Evolutionary conservation across 805 yeast species (phyloP).

Genomic region (Pichia occidentalis): DNA sequence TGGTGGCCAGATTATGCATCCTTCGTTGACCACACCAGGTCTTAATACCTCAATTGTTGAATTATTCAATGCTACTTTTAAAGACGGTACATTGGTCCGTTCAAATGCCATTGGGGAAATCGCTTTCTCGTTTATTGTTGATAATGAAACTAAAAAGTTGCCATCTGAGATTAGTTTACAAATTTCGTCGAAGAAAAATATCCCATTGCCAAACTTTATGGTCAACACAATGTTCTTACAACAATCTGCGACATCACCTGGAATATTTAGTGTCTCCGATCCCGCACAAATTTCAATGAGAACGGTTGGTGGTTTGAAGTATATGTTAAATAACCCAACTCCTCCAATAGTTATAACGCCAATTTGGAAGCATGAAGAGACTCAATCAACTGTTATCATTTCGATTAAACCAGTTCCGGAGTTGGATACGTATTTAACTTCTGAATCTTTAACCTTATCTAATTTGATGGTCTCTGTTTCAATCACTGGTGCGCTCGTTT

Average conservation of each 20-base stretch:
- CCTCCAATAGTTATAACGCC: conserved; percentile 74
- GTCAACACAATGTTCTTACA: conserved; percentile 51
- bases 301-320: conserved; percentile 78
- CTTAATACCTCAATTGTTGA: conserved; percentile 84
- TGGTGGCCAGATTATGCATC: conserved; percentile 40
- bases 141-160: conserved; percentile 25
- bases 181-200: conserved; percentile 35
- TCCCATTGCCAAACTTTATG: conserved; percentile 38
- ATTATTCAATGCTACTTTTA: conserved; percentile 65
- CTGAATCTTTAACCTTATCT: conserved; percentile 38
- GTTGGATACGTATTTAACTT: conserved; percentile 30
- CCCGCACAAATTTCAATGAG: conserved; percentile 50
- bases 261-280: conserved; percentile 35
- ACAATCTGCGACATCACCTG: conserved; percentile 21
- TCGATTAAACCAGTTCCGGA: conserved; percentile 53
- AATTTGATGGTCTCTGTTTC: conserved; percentile 58
- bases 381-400: conserved; percentile 80
- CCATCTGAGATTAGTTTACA: conserved; percentile 38
- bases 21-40: conserved; percentile 50
- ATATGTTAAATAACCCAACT: conserved; percentile 45
- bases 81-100: conserved; percentile 54
- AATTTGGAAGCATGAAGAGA: conserved; percentile 82
- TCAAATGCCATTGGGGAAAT: conserved; percentile 78
- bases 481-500: conserved; percentile 53
- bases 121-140: conserved; percentile 61